Percentiles rank a stretch among this genome's conserved stretches.
Conservation (phyloP, 169 alveolate species). For the Plasmodium falciparum region DNA sequence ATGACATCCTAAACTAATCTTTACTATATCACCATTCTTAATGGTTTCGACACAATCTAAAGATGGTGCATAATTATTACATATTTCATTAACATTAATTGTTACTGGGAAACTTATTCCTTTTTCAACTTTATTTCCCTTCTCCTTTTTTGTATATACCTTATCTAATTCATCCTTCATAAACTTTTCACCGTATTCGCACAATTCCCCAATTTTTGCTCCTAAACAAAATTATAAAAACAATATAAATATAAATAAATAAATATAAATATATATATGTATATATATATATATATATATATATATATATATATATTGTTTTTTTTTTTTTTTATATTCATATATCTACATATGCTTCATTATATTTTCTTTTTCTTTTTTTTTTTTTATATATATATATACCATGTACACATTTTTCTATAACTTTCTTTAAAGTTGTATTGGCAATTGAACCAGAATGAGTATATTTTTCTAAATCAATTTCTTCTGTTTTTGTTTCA, state of each 20-base stretch:
- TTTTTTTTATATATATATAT: neutral
- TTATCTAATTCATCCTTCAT: conserved; percentile 69
- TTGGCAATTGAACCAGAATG: conserved; percentile 66
- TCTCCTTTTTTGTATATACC: conserved; percentile 75
- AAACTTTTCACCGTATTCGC: conserved; percentile 58
- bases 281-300: neutral
- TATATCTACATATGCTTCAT: neutral
- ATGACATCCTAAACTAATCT: conserved; percentile 93
- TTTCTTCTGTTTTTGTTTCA: conserved; percentile 45
- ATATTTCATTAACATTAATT: conserved; percentile 95
- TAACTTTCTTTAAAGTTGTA: conserved; percentile 41
- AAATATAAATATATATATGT: neutral
- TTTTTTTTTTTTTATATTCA: neutral
- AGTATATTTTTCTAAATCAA: conserved; percentile 61
- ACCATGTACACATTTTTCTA: conserved; percentile 71
- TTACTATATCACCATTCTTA: conserved; percentile 94
- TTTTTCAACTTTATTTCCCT: conserved; percentile 91
- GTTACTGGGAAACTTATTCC: conserved; percentile 99
- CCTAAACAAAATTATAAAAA: conserved; percentile 15
- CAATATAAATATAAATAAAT: neutral
- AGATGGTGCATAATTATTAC: conserved; percentile 95
- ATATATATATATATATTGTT: neutral
- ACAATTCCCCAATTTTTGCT: conserved; percentile 42
- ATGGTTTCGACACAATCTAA: conserved; percentile 84
- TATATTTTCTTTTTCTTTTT: neutral